Evolutionary conservation across 345 rosid species (phyloP), one percentile per base, ranked within the genome.

Genomic region (Lepidium africanum): DNA sequence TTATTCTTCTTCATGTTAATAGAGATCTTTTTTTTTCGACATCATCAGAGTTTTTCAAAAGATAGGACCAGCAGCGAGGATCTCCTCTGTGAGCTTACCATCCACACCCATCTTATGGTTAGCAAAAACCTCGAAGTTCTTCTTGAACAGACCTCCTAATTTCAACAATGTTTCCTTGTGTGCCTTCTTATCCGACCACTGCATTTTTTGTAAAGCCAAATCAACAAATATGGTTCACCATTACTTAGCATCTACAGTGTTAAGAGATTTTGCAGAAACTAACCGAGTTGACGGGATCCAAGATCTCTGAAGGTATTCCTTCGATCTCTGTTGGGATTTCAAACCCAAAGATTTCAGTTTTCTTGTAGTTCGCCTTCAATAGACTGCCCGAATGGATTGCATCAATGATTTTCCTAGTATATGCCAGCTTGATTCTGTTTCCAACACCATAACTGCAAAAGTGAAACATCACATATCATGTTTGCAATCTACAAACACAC

Each of bases 121-220:
- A 0, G 97, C 86, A 81, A 93, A 93, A 10, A 80, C 84, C 68
- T 65, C 88, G 3, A 93, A 93, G 69, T 90, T 93, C 52, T 79
- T 93, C 83, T 70, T 90, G 81, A 93, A 93, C 70, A 93, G 74
- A 14, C 91, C 95, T 60, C 84, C 96, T 73, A 93, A 79, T 78
- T 90, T 93, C 91, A 88, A 19, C 81, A 93, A 59, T 0, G 92
- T 86, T 10, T 83, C 87, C n/a, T 78, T 76, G 79, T 93, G 87
- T 16, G 89, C 98, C 23, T 83, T 63, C 88, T 90, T 87, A 77
- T 88, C 86, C 1, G 82, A 41, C 98, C 98, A 93, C 96, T 92
- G 80, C 82, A 66, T 52, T 40, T 14, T 63, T 50, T 40, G 15
- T 13, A 11, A 32, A 32, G 13, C 8, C 3, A 48, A 64, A 13